Conservation (phyloP, 805 yeast species). For the Pichia rugopelliculosa region DNA sequence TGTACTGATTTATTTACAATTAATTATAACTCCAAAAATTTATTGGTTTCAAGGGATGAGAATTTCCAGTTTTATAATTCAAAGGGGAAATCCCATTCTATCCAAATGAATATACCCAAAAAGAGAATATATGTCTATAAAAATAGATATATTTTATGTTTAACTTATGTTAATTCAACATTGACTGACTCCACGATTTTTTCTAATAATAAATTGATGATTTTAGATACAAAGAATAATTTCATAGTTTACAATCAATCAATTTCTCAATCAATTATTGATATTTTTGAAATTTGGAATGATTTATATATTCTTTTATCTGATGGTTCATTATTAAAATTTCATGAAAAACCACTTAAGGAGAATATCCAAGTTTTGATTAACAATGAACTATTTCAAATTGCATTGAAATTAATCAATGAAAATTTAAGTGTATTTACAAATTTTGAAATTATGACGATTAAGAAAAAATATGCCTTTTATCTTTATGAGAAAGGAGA, state of each 20-base stretch:
- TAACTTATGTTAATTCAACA: slow-evolving; percentile 36
- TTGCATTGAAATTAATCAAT: slow-evolving; percentile 64
- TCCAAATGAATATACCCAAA: slow-evolving; percentile 53
- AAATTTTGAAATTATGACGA: slow-evolving; percentile 29
- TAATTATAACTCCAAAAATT: too few species aligned
- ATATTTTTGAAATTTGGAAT: slow-evolving; percentile 50
- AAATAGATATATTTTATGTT: slow-evolving; percentile 41
- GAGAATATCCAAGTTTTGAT: slow-evolving; percentile 63
- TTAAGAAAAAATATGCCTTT: slow-evolving; percentile 62
- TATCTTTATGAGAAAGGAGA: slow-evolving; percentile 60
- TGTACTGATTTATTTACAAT: slow-evolving; percentile 34
- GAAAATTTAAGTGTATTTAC: slow-evolving; percentile 20
- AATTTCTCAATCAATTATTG: slow-evolving; percentile 56
- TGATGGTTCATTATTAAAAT: slow-evolving; percentile 66
- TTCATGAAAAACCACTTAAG: slow-evolving; percentile 59
- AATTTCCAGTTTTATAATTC: slow-evolving; percentile 56
- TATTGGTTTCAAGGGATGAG: slow-evolving; percentile 58
- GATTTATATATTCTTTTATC: slow-evolving; percentile 56
- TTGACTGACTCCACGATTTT: slow-evolving; percentile 20
- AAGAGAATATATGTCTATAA: slow-evolving; percentile 38
- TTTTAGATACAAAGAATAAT: slow-evolving; percentile 65
- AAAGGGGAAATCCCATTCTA: slow-evolving; percentile 43
- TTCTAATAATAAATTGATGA: slow-evolving; percentile 47
- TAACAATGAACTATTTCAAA: slow-evolving; percentile 60
- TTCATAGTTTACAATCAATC: slow-evolving; percentile 63